Conservation (phyloP, 2,329 filamentous ascomycete species). For the Lecanicillium sp. region DNA sequence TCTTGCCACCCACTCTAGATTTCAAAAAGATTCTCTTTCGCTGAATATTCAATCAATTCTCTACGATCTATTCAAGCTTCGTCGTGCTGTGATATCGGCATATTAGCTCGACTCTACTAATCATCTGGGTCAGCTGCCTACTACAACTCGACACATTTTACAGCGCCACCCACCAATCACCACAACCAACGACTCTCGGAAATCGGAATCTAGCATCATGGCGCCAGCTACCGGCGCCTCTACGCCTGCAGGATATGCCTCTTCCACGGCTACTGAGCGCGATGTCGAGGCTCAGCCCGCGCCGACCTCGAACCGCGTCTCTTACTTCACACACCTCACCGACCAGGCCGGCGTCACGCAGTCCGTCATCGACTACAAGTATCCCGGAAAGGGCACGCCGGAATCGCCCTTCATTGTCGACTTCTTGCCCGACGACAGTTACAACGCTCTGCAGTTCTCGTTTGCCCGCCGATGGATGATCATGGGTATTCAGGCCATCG, state of each 20-base stretch:
- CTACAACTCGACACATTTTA: too few relatives aligned
- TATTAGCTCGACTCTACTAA: too few relatives aligned
- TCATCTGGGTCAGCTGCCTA: too few relatives aligned
- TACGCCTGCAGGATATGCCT: conserved; percentile 5
- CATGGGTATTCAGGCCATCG: conserved; percentile 56
- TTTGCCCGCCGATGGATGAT: conserved; percentile 57
- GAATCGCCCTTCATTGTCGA: conserved; percentile 64
- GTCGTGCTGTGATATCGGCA: too few relatives aligned
- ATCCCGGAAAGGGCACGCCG: conserved; percentile 55
- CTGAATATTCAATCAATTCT: too few relatives aligned
- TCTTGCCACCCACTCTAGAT: too few relatives aligned
- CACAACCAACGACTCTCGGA: too few relatives aligned
- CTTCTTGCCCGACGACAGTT: conserved; percentile 60
- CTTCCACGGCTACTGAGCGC: conserved; percentile 28
- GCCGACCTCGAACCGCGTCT: conserved; percentile 26
- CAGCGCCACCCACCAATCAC: too few relatives aligned
- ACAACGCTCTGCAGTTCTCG: conserved; percentile 59
- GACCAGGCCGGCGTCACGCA: conserved; percentile 54
- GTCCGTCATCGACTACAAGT: conserved; percentile 49
- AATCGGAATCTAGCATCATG: too few relatives aligned
- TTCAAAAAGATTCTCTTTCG: too few relatives aligned
- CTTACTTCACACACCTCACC: conserved; percentile 48
- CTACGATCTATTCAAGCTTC: too few relatives aligned
- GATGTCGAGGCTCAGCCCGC: conserved; percentile 39
- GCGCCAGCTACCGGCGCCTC: too few relatives aligned